phyloP scores from a whole-genome alignment of 2,329 filamentous ascomycete species.

The Epichloe bromicola region DNA sequence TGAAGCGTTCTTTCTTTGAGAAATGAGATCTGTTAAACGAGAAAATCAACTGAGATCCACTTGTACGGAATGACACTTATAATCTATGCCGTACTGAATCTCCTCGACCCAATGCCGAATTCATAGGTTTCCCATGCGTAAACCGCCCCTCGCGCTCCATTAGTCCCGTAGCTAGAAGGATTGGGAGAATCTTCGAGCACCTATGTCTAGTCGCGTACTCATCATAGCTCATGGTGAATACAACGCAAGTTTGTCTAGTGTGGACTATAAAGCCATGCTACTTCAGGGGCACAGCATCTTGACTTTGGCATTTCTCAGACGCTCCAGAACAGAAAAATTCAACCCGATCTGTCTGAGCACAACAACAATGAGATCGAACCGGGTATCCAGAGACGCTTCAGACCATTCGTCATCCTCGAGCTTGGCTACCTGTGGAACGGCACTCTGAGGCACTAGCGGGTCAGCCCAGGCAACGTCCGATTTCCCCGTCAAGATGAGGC shows the following conservation, averaged over 20 bases:
- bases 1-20: too few relatives aligned
- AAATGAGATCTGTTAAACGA: too few relatives aligned
- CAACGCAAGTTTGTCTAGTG: neutral
- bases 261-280: neutral
- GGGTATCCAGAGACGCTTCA: slow-evolving; percentile 18
- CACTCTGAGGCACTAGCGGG: slow-evolving; percentile 28
- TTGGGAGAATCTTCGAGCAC: too few relatives aligned
- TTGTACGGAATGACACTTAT: too few relatives aligned
- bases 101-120: too few relatives aligned
- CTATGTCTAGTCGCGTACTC: too few relatives aligned
- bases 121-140: too few relatives aligned
- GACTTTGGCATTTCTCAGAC: slow-evolving; percentile 21
- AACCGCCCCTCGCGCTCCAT: too few relatives aligned
- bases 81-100: too few relatives aligned
- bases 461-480: slow-evolving; percentile 32
- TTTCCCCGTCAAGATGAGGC: slow-evolving; percentile 20
- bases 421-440: slow-evolving; percentile 26
- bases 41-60: too few relatives aligned
- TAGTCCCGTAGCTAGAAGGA: too few relatives aligned
- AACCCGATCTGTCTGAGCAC: slow-evolving; percentile 29
- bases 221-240: too few relatives aligned
- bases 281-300: slow-evolving; percentile 24
- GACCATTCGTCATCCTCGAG: slow-evolving; percentile 27
- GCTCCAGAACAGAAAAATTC: slow-evolving; percentile 25
- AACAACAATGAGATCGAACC: slow-evolving; percentile 31